Evolutionary conservation across 2,329 filamentous ascomycete species (phyloP), one percentile per base, ranked within the genome.

Genomic region (Aspergillus sp.): DNA sequence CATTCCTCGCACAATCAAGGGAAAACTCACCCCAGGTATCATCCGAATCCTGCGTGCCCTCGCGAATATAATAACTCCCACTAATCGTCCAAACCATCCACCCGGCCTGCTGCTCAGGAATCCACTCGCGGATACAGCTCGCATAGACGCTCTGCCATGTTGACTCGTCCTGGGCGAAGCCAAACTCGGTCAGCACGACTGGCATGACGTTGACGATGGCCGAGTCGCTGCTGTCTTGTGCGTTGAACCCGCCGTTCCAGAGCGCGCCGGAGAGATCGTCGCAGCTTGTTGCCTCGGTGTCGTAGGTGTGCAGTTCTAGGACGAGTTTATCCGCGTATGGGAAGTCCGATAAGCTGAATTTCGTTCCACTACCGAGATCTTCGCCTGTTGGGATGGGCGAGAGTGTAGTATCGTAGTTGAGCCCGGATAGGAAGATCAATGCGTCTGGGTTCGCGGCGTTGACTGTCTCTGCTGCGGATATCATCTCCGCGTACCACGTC

Each of bases 81-180:
- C 77, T 76, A 14, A 88, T 55, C 35, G 84, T 85, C 81, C 84
- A 86, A 71, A 83, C 76, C 69, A 82, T 79, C 84, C 84, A 84
- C 12, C 84, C 79, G 0, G 79, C 77, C 70, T 82, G 76, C 64
- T 79, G 72, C 40, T 73, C 68, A 0, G 79, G 77, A 50, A 87
- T 68, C 64, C 78, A 85, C 14, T 71, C 70, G 5, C 78, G 75
- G 60, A 86, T 68, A 61, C 84, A 86, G 12, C 74, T 77, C 3
- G 81, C 74, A 66, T 87, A 87, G 2, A 80, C 77, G 8, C 73
- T 69, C 45, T 73, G 64, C 71, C 79, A 84, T 1, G 77, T 79
- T 3, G 67, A 72, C 3, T 73, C 74, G 52, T 82, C 77, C 74
- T 82, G 80, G 47, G 68, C 64, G 69, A 85, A 85, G 0, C 77